Evolutionary conservation across 441 rosid genomes (phyloP).

Genomic region (Euphorbia corollata): DNA sequence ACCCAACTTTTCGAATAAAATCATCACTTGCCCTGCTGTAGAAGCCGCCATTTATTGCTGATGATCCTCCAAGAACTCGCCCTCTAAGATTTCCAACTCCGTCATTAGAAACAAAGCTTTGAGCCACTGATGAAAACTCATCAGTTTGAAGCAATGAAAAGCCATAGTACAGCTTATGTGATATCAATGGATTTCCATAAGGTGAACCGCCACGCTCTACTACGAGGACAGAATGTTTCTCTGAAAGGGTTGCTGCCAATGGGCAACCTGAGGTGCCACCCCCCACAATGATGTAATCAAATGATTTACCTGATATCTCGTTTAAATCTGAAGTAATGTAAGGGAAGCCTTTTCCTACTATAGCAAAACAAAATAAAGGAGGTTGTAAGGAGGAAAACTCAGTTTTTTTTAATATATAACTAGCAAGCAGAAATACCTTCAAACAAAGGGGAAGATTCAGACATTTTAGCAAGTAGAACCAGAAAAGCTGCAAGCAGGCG

Average conservation of each 20-base stretch:
- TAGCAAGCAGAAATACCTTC: conserved; percentile 28
- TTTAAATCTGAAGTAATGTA: conserved; percentile 50
- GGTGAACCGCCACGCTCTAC: conserved; percentile 65
- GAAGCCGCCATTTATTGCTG: conserved; percentile 65
- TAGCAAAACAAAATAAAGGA: neutral
- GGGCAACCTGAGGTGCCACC: conserved; percentile 74
- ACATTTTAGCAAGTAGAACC: conserved; percentile 18
- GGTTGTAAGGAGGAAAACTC: neutral
- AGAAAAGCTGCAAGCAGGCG: conserved; percentile 17
- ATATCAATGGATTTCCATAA: conserved; percentile 46
- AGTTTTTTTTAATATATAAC: neutral
- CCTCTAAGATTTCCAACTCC: conserved; percentile 52
- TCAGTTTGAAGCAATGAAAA: conserved; percentile 47
- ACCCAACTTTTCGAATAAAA: conserved; percentile 42
- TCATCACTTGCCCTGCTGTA: conserved; percentile 60
- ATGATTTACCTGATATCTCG: conserved; percentile 55
- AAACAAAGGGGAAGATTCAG: conserved; percentile 18
- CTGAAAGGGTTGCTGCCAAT: conserved; percentile 57
- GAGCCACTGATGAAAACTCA: conserved; percentile 51
- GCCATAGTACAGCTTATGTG: conserved; percentile 37
- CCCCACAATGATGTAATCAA: conserved; percentile 59
- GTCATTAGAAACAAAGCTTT: conserved; percentile 47
- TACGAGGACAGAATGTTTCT: conserved; percentile 51
- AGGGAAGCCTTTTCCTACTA: conserved; percentile 38
- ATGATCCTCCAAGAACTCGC: conserved; percentile 69